A percentile compares a stretch with the other conserved stretches of the same genome.
Conservation (phyloP, 345 rosid genomes). For the Pugionium dolabratum region DNA sequence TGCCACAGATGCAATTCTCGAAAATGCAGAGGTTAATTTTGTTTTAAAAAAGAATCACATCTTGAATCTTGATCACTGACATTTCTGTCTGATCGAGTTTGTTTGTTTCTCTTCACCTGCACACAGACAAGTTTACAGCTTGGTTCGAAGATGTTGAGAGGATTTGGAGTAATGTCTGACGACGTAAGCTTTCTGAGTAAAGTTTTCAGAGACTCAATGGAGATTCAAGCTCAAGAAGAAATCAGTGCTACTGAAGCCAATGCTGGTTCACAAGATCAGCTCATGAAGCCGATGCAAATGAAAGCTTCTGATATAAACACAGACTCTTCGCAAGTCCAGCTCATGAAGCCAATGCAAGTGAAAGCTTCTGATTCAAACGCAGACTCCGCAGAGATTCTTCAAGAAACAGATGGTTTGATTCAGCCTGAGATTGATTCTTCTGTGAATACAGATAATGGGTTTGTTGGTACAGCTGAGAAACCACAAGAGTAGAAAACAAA, state of each 20-base stretch:
- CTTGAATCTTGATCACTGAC: constrained; percentile 8
- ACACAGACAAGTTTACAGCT: constrained; percentile 90
- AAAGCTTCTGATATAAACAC: constrained; percentile 30
- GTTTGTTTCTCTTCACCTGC: constrained; percentile 14
- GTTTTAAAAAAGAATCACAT: not conserved
- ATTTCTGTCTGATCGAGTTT: constrained; percentile 14
- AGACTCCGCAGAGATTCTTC: constrained; percentile 26
- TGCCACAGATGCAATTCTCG: constrained; percentile 88
- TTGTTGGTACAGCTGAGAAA: constrained; percentile 42
- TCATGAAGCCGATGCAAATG: constrained; percentile 39
- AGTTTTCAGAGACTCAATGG: constrained; percentile 84
- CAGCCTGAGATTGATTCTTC: constrained; percentile 43
- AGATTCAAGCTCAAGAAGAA: constrained; percentile 72
- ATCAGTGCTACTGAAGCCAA: constrained; percentile 51
- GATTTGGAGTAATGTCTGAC: constrained; percentile 96
- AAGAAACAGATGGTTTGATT: constrained; percentile 35
- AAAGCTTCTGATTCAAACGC: constrained; percentile 31
- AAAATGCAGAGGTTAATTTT: constrained; percentile 73
- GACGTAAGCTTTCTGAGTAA: constrained; percentile 77
- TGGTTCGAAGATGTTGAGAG: constrained; percentile 88
- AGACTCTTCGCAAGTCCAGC: constrained; percentile 24
- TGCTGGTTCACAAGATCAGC: constrained; percentile 51
- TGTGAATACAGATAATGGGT: constrained; percentile 39
- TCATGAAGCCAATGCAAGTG: constrained; percentile 32
- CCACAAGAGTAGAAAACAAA: constrained; percentile 19